Evolutionary conservation across 2,329 filamentous ascomycete genomes (phyloP).

Genomic region (Talaromyces albobiverticillius): DNA sequence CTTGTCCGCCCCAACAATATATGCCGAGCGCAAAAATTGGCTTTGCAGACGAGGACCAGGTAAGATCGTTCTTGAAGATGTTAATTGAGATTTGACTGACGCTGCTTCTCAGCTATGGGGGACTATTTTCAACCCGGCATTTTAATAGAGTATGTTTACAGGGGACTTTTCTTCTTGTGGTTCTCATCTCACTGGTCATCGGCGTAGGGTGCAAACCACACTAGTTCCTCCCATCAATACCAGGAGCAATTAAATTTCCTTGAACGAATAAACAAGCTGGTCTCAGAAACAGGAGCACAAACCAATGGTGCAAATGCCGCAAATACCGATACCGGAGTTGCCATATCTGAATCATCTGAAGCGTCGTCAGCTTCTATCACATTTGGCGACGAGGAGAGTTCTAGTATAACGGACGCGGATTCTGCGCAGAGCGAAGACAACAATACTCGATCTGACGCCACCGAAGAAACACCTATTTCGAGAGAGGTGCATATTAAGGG

Average conservation of each 20-base stretch:
- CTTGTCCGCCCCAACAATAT: background rate
- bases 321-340: background rate
- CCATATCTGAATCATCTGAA: background rate
- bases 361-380: background rate
- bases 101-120: background rate
- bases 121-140: background rate
- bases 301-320: background rate
- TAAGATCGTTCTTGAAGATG: background rate
- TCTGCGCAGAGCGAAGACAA: background rate
- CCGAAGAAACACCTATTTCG: background rate
- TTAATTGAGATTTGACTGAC: background rate
- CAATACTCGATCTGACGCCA: background rate
- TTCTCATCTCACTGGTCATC: background rate
- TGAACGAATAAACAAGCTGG: background rate
- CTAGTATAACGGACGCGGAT: background rate
- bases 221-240: background rate
- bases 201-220: background rate
- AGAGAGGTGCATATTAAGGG: constrained; percentile 2
- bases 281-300: background rate
- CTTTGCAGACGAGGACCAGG: background rate
- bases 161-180: background rate
- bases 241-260: background rate
- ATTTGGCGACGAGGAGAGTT: background rate
- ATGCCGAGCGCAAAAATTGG: background rate
- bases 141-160: background rate